These are phyloP conservation scores for Elsinoe fawcettii DNA, from an alignment of 2,329 filamentous ascomycete species.

Conservation along the genomic window DNA sequence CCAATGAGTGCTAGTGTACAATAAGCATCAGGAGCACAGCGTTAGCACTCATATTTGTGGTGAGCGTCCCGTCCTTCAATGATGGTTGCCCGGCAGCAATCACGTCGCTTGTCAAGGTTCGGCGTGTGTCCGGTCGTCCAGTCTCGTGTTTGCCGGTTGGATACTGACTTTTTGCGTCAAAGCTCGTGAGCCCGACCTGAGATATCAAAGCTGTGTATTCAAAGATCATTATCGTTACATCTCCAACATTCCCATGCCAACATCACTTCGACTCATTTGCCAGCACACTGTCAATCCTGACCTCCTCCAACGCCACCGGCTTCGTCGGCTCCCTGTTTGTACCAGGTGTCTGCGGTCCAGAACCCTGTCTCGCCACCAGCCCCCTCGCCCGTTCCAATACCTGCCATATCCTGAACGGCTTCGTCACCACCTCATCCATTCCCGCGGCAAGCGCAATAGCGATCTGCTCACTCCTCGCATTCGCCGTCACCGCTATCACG, in stretches of 20 bases:
- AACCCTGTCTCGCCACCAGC: background rate
- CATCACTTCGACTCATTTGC: background rate
- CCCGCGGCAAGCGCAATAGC: conserved; percentile 23
- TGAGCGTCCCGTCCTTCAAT: no score
- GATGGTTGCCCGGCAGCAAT: no score
- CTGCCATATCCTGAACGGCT: conserved; percentile 14
- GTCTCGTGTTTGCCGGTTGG: no score
- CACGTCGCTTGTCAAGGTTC: no score
- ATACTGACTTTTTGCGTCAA: no score
- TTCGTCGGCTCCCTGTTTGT: background rate
- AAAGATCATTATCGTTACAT: background rate
- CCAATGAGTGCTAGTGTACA: no score
- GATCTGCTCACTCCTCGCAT: conserved; percentile 25
- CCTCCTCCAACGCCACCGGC: background rate
- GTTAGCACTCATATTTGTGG: no score
- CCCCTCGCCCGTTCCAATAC: conserved; percentile 12
- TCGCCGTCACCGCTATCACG: conserved; percentile 27
- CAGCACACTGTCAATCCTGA: conserved; percentile 11
- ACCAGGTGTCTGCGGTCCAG: background rate
- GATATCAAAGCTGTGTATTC: background rate
- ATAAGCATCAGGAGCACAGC: no score
- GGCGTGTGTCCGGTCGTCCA: no score
- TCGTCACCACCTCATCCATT: conserved; percentile 20
- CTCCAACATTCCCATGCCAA: no score
- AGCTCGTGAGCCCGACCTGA: background rate